phyloP scores from a whole-genome alignment of 139 green algal genomes.

The Volvox reticuliferus region DNA sequence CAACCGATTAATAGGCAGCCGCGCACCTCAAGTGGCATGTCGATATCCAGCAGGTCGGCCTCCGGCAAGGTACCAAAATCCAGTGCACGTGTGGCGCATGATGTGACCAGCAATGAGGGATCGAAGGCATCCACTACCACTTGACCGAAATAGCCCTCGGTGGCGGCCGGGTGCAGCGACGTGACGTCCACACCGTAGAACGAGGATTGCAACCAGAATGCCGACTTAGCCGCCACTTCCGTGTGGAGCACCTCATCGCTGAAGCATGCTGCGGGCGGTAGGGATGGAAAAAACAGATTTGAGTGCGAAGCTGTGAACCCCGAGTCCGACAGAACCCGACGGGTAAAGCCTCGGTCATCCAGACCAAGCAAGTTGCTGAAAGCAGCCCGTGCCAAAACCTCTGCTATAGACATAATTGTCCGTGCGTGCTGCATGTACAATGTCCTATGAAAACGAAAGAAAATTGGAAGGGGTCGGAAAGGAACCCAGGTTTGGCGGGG shows the following conservation, averaged over 20 bases:
- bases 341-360: no score
- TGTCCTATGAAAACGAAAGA: no score
- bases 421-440: no score
- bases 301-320: no score
- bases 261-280: slow-evolving; percentile 9
- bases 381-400: no score
- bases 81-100: slow-evolving; percentile 64
- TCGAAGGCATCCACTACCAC: slow-evolving; percentile 96
- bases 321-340: no score
- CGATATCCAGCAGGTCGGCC: slow-evolving; percentile 84
- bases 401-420: no score
- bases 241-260: slow-evolving; percentile 17
- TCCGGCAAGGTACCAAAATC: slow-evolving; percentile 85
- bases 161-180: slow-evolving; percentile 74
- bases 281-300: background rate
- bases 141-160: slow-evolving; percentile 83
- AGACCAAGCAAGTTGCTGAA: no score
- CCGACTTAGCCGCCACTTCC: slow-evolving; percentile 63
- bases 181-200: slow-evolving; percentile 95
- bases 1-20: no score
- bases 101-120: slow-evolving; percentile 78
- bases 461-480: no score
- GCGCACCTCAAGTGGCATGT: slow-evolving; percentile 79
- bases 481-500: no score
- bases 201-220: slow-evolving; percentile 83